These are phyloP conservation scores for Fomitopsis schrenkii DNA, from an alignment of 1,284 basidiomycete species.

Conservation along the genomic window DNA sequence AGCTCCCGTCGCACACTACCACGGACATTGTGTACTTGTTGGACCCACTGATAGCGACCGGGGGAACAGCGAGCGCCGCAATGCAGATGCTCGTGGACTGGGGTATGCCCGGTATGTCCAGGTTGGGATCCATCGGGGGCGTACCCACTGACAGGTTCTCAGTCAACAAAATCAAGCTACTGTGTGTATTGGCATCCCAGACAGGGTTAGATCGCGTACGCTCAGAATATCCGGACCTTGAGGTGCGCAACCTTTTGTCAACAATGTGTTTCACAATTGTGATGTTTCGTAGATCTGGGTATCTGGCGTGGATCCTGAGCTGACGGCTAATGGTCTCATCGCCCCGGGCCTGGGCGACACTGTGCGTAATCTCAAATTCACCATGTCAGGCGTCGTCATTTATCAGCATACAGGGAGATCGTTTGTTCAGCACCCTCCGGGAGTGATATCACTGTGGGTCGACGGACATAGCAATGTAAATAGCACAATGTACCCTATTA, in stretches of 20 bases:
- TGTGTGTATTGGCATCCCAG: slow-evolving; percentile 80
- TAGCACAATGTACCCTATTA: neutral
- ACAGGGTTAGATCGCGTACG: slow-evolving; percentile 71
- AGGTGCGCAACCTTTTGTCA: slow-evolving; percentile 43
- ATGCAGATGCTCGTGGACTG: slow-evolving; percentile 83
- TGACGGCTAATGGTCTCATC: slow-evolving; percentile 76
- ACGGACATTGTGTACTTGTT: slow-evolving; percentile 84
- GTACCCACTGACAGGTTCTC: neutral
- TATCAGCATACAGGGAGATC: slow-evolving; percentile 26
- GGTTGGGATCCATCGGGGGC: neutral
- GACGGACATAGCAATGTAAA: neutral
- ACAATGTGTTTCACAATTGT: neutral
- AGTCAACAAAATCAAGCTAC: slow-evolving; percentile 78
- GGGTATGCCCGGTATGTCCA: slow-evolving; percentile 62
- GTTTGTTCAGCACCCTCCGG: slow-evolving; percentile 31
- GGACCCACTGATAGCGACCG: slow-evolving; percentile 92
- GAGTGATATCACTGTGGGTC: slow-evolving; percentile 10
- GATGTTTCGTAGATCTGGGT: slow-evolving; percentile 67
- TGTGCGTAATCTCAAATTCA: slow-evolving; percentile 32
- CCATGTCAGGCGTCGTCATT: neutral
- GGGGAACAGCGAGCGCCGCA: slow-evolving; percentile 89
- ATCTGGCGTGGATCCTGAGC: slow-evolving; percentile 70
- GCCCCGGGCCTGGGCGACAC: slow-evolving; percentile 87
- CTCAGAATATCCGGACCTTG: slow-evolving; percentile 70
- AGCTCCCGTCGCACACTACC: slow-evolving; percentile 75